Conservation (phyloP, 2,329 filamentous ascomycete genomes). For the Fusarium nelsonii region DNA sequence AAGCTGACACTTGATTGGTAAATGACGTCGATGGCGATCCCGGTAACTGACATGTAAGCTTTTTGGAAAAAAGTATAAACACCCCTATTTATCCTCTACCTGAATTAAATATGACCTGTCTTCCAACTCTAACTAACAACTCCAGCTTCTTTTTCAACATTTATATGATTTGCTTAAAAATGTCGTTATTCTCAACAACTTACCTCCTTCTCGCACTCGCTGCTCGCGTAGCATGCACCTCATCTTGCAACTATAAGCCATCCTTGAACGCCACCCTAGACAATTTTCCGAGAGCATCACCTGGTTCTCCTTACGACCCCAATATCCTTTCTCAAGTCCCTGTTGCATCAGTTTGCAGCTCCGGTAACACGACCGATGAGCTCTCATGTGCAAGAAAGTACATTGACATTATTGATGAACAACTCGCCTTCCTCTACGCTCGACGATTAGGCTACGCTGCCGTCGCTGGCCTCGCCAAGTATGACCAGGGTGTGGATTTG, state of each 20-base stretch:
- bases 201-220: background rate
- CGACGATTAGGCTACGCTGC: slow-evolving; percentile 35
- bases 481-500: background rate
- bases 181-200: background rate
- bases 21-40: no score
- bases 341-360: background rate
- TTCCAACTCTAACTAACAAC: no score
- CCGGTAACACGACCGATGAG: background rate
- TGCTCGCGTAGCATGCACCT: background rate
- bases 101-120: no score
- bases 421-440: slow-evolving; percentile 33
- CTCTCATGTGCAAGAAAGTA: slow-evolving; percentile 29
- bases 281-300: background rate
- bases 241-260: background rate
- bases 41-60: no score
- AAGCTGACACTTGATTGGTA: no score
- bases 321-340: slow-evolving; percentile 51
- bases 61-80: no score
- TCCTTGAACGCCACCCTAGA: background rate
- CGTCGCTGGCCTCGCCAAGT: slow-evolving; percentile 30
- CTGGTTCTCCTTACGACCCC: background rate
- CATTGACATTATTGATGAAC: slow-evolving; percentile 38
- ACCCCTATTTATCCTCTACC: no score
- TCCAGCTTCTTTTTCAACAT: no score
- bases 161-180: no score